Evolutionary conservation across 208 protist genomes (phyloP).

Genomic region (Leishmania braziliensis): DNA sequence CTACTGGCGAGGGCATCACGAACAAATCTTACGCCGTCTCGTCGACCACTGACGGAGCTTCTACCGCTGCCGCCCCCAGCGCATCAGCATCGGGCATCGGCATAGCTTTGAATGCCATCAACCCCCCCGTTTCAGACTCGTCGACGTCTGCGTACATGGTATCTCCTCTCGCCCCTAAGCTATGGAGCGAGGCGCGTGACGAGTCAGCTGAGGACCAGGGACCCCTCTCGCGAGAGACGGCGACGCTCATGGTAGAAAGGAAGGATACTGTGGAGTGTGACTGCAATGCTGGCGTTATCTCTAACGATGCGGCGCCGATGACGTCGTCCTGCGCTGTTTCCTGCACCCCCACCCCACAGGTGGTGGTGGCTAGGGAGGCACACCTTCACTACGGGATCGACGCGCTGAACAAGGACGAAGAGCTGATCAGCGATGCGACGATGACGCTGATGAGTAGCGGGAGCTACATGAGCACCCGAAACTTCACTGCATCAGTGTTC

Average conservation of each 20-base stretch:
- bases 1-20: neutral
- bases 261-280: neutral
- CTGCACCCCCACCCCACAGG: slow-evolving; percentile 21
- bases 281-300: neutral
- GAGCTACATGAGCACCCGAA: slow-evolving; percentile 25
- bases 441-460: slow-evolving; percentile 20
- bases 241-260: neutral
- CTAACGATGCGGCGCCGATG: slow-evolving; percentile 1
- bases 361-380: slow-evolving; percentile 14
- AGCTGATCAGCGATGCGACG: slow-evolving; percentile 13
- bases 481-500: slow-evolving; percentile 60
- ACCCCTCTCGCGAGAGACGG: neutral
- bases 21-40: neutral
- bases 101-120: neutral
- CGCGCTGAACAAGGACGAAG: slow-evolving; percentile 4
- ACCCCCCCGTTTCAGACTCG: neutral
- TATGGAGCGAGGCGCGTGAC: neutral
- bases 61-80: neutral
- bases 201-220: neutral
- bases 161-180: neutral
- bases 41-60: neutral
- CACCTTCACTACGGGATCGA: slow-evolving; percentile 6
- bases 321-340: slow-evolving; percentile 22
- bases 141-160: neutral
- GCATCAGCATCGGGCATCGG: neutral